These are phyloP conservation scores for Leccinum uliginosum DNA, from an alignment of 768 basidiomycete species.

Conservation along the genomic window DNA sequence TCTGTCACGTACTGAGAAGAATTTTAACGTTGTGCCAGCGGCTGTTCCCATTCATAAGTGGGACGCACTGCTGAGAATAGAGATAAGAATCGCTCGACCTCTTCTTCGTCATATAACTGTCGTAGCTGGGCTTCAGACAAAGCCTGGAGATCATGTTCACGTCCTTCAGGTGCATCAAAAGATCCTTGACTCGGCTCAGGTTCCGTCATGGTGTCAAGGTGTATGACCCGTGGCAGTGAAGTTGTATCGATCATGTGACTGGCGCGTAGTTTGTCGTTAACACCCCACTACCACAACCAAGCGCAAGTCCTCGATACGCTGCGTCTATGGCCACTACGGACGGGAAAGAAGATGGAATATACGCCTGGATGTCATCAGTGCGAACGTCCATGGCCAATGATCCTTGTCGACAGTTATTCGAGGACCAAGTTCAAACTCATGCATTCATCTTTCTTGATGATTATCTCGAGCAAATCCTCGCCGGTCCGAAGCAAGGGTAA, in stretches of 20 bases:
- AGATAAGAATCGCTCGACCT: constrained; percentile 54
- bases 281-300: constrained; percentile 5
- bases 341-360: constrained; percentile 40
- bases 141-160: constrained; percentile 17
- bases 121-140: constrained; percentile 53
- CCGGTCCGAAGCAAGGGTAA: constrained; percentile 64
- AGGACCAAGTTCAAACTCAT: constrained; percentile 68
- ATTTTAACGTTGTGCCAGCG: background rate
- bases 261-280: constrained; percentile 23
- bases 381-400: constrained; percentile 68
- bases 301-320: background rate
- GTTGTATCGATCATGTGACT: constrained; percentile 24
- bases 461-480: constrained; percentile 68
- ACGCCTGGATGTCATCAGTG: constrained; percentile 66
- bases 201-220: constrained; percentile 5
- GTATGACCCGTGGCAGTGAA: background rate
- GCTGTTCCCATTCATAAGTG: background rate
- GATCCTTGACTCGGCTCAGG: constrained; percentile 4
- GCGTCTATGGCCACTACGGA: constrained; percentile 10
- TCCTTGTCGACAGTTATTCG: constrained; percentile 63
- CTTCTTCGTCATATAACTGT: constrained; percentile 58
- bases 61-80: constrained; percentile 58
- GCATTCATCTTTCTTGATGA: constrained; percentile 78
- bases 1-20: constrained; percentile 53
- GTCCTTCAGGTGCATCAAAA: background rate